Conservation (phyloP, 2,329 filamentous ascomycete genomes). For the Coleophoma crateriformis region DNA sequence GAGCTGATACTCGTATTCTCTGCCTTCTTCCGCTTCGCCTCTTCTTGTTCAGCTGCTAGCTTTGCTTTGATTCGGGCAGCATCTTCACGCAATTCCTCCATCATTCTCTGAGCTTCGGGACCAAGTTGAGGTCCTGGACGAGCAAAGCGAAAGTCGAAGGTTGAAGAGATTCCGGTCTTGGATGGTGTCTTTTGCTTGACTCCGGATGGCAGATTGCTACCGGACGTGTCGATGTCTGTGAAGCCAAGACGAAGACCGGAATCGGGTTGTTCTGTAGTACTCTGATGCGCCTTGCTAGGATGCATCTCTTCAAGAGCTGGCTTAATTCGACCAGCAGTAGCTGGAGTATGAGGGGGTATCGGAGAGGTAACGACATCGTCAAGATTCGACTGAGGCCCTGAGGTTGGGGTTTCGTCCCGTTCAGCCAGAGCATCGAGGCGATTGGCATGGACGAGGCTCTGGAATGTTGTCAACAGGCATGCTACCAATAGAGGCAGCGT, state of each 20-base stretch:
- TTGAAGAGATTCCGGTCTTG: conserved; percentile 46
- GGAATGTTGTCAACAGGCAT: conserved; percentile 2
- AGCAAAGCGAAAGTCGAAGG: conserved; percentile 61
- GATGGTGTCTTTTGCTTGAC: conserved; percentile 57
- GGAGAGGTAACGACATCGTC: conserved; percentile 18
- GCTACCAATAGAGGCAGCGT: background rate
- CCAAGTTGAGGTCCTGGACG: conserved; percentile 52
- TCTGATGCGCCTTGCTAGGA: conserved; percentile 73
- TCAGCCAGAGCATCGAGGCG: conserved; percentile 22
- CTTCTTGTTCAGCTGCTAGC: conserved; percentile 56
- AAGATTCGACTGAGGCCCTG: conserved; percentile 11
- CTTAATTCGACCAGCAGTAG: conserved; percentile 58
- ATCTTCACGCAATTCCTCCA: conserved; percentile 66
- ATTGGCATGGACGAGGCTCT: conserved; percentile 11
- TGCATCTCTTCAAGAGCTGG: conserved; percentile 83
- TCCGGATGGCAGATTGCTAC: conserved; percentile 32
- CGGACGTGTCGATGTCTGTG: conserved; percentile 52
- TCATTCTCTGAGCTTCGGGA: conserved; percentile 53
- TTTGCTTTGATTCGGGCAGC: conserved; percentile 65
- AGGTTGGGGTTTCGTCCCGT: conserved; percentile 20
- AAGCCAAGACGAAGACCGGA: conserved; percentile 81
- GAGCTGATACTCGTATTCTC: conserved; percentile 35
- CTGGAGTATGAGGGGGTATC: conserved; percentile 46
- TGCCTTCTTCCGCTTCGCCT: conserved; percentile 41
- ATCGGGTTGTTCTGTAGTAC: conserved; percentile 69